Evolutionary conservation across 2,329 filamentous ascomycete species (phyloP).

Genomic region (Sclerotiophoma versabilis): DNA sequence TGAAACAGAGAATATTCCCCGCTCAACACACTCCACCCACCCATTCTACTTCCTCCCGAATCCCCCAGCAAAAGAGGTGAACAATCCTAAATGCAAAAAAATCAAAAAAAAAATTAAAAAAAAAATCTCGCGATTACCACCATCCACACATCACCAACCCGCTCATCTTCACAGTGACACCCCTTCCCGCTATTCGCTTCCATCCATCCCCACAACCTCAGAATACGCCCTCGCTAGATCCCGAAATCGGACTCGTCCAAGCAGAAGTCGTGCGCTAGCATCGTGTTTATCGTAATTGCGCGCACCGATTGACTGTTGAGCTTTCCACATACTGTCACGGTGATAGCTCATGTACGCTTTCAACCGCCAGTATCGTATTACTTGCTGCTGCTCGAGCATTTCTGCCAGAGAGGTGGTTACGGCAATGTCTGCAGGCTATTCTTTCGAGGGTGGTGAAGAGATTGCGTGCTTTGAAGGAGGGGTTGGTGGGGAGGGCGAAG

Average conservation of each 20-base stretch:
- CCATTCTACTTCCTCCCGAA: too few relatives aligned
- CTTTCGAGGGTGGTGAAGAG: conserved; percentile 1
- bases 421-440: neutral
- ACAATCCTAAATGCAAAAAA: too few relatives aligned
- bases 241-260: neutral
- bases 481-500: neutral
- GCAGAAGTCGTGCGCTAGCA: neutral
- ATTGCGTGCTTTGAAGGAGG: neutral
- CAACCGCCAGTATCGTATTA: neutral
- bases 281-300: too few relatives aligned
- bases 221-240: neutral
- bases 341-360: neutral
- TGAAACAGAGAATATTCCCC: too few relatives aligned
- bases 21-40: too few relatives aligned
- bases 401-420: neutral
- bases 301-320: neutral
- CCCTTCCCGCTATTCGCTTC: too few relatives aligned
- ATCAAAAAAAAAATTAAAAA: too few relatives aligned
- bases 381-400: neutral
- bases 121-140: too few relatives aligned
- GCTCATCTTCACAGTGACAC: too few relatives aligned
- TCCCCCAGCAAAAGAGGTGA: too few relatives aligned
- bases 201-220: neutral
- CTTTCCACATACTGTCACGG: neutral
- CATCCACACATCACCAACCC: too few relatives aligned